Conservation (phyloP, 1,284 basidiomycete species). For the Ustilago loliicola region DNA sequence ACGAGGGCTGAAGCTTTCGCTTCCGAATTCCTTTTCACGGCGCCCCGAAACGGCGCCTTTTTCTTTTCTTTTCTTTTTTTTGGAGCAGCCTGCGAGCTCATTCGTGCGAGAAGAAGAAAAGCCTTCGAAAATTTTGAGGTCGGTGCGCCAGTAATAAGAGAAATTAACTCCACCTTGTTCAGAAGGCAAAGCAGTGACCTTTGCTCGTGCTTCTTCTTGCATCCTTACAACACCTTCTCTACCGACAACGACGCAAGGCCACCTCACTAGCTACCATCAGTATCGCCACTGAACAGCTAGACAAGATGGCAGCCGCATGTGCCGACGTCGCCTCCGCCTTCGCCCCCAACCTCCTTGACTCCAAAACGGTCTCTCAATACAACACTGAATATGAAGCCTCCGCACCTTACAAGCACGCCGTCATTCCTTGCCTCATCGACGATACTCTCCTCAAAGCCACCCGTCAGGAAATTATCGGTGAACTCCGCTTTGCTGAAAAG, state of each 20-base stretch:
- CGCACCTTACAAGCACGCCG: conserved; percentile 84
- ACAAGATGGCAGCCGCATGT: conserved; percentile 26
- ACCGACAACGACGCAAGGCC: background rate
- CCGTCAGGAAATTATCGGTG: conserved; percentile 82
- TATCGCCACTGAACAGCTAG: background rate
- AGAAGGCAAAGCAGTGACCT: conserved; percentile 7
- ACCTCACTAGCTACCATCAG: background rate
- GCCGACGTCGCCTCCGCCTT: conserved; percentile 47
- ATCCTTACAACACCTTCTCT: background rate
- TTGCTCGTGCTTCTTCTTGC: background rate
- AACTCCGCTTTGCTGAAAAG: conserved; percentile 93
- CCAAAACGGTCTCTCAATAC: conserved; percentile 37
- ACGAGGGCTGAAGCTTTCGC: conserved; percentile 13
- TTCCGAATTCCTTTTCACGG: conserved; percentile 36
- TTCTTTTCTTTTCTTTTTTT: background rate
- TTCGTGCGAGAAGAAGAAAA: conserved; percentile 22
- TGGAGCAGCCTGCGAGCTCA: background rate
- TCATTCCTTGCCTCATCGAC: conserved; percentile 85
- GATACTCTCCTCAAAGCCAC: conserved; percentile 83
- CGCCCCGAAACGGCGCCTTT: background rate
- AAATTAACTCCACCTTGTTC: conserved; percentile 20
- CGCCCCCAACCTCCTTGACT: conserved; percentile 47
- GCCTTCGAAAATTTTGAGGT: conserved; percentile 21
- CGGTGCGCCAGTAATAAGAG: conserved; percentile 8
- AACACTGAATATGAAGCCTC: conserved; percentile 56